Evolutionary conservation across 2,329 filamentous ascomycete genomes (phyloP).

Genomic region (Ophiosphaerella narmari): DNA sequence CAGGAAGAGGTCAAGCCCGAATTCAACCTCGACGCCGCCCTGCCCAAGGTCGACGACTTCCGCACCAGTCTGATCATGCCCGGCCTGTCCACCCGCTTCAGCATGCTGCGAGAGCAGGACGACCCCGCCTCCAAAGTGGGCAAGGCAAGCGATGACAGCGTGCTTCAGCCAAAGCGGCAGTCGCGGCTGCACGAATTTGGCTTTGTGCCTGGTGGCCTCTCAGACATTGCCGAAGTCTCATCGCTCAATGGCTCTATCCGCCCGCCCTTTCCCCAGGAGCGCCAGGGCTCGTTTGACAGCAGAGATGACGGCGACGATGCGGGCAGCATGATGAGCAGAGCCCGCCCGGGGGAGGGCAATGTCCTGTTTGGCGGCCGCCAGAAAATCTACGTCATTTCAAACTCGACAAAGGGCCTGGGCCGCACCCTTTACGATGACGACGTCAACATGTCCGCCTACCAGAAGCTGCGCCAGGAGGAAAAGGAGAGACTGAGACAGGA

Average conservation of each 20-base stretch:
- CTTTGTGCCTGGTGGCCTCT: constrained; percentile 62
- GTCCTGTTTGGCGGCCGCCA: constrained; percentile 92
- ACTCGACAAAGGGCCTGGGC: constrained; percentile 50
- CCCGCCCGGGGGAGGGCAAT: constrained; percentile 86
- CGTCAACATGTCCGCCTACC: constrained; percentile 80
- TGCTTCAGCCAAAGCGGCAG: constrained; percentile 79
- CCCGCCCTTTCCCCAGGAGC: constrained; percentile 63
- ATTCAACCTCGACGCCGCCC: constrained; percentile 72
- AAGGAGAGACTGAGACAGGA: constrained; percentile 49
- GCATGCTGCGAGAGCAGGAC: constrained; percentile 94
- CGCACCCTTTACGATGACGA: constrained; percentile 85
- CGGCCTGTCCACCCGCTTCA: constrained; percentile 90
- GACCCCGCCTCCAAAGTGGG: constrained; percentile 87
- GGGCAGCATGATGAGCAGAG: constrained; percentile 80
- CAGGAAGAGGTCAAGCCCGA: constrained; percentile 64
- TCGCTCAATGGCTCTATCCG: constrained; percentile 64
- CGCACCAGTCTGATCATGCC: constrained; percentile 96
- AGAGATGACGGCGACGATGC: constrained; percentile 70
- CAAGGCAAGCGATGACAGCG: constrained; percentile 94
- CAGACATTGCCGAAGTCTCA: constrained; percentile 89
- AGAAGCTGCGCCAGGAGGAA: constrained; percentile 67
- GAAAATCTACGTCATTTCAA: constrained; percentile 87
- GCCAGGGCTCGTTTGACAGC: constrained; percentile 67
- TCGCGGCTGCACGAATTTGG: constrained; percentile 78
- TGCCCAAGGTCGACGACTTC: constrained; percentile 88